Base-by-base conservation (phyloP, 2,329 filamentous ascomycete species). In the Penicillium sumatraense region DNA sequence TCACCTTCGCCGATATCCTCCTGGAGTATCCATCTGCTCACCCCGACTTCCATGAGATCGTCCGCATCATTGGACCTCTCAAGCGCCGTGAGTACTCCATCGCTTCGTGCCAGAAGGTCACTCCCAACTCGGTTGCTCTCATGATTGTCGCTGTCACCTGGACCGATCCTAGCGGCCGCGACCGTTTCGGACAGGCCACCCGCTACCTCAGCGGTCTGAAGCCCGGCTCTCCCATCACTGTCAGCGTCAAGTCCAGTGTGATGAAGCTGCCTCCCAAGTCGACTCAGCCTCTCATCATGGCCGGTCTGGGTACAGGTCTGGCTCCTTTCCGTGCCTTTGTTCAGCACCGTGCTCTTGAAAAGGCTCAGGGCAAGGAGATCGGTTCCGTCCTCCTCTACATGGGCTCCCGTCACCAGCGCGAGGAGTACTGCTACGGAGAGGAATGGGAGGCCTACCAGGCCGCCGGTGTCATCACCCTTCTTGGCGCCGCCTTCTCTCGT, bases 51-150 rank as follows among this genome's bases (percentile, higher is more conserved):
- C 86, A 92, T 70, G 92, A 98, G 66, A 88, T 99, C 54, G 85
- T 90, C 60, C 89, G 88, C 68, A 91, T 99, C 58, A 89, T 99
- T 62, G 85, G 83, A 62, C 93, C 95, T 11, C 87, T 96, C 81
- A 99, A 99, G 84, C 90, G 95, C 58, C 86, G 95, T 68, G 95
- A 99, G 78, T 99, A 99, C 83, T 96, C 91, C n/a, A 98, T 99
- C 65, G 95, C 95, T 18, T 98, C 95, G 3, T 95, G 92, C 52
- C 95, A 99, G 78, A 91, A 93, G 67, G 93, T 98, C 36, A 93
- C 91, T 0, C 93, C 95, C 18, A 93, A 81, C 70, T 87, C 86
- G n/a, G 92, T 99, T 55, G 86, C 93, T 8, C 86, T 99, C 61
- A 95, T 98, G 86, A 96, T 99, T 69, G 95, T 99, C 57, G 96